A percentile compares a stretch with the other conserved stretches of the same genome.
Evolutionary conservation across 352 stramenopile species (phyloP).

Genomic region (Globisporangium okanoganense): DNA sequence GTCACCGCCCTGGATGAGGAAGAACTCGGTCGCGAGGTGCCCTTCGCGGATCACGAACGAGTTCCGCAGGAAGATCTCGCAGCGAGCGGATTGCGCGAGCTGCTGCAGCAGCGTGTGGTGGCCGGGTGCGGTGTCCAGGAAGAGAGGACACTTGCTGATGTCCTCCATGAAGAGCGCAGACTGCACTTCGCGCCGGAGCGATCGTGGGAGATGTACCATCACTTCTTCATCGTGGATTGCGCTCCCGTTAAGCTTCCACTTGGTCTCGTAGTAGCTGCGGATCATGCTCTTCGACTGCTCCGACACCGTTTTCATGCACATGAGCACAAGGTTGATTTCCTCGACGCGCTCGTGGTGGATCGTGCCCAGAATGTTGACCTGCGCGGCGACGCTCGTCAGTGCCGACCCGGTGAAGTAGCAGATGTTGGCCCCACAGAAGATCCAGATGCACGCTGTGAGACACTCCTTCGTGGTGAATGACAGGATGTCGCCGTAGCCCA

Average conservation of each 20-base stretch:
- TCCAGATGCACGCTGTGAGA: conserved; percentile 55
- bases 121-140: conserved; percentile 12
- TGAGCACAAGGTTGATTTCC: conserved; percentile 56
- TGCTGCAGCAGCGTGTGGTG: conserved; percentile 27
- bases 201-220: conserved; percentile 40
- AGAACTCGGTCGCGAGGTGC: conserved; percentile 62
- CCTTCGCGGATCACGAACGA: conserved; percentile 53
- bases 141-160: conserved; percentile 29
- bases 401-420: conserved; percentile 67
- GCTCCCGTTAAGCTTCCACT: conserved; percentile 71
- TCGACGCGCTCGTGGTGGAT: conserved; percentile 53
- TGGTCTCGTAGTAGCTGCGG: conserved; percentile 63
- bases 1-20: conserved; percentile 58
- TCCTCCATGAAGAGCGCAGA: conserved; percentile 34
- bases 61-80: conserved; percentile 59
- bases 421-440: conserved; percentile 68
- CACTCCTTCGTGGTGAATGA: conserved; percentile 35
- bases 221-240: conserved; percentile 48
- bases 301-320: conserved; percentile 35
- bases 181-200: conserved; percentile 30
- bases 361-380: conserved; percentile 41
- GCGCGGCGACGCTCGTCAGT: conserved; percentile 50
- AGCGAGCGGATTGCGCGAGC: conserved; percentile 25
- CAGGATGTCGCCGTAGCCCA: conserved; percentile 47
- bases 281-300: conserved; percentile 49